Conservation (phyloP, 2,329 filamentous ascomycete species). For the Chaetomium olivaceum region DNA sequence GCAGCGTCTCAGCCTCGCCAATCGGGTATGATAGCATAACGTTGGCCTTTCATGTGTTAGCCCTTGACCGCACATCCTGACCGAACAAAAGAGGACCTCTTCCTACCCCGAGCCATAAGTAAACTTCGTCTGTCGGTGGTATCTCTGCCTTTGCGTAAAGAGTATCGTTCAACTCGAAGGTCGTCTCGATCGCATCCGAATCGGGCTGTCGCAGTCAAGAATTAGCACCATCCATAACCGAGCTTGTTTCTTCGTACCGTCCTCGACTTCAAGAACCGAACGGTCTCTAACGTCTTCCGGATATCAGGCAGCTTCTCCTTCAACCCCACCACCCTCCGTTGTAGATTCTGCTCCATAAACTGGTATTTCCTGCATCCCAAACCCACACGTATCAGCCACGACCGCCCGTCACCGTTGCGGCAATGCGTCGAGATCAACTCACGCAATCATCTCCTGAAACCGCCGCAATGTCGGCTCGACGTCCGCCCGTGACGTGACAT, state of each 20-base stretch:
- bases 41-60: constrained; percentile 66
- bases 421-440: constrained; percentile 36
- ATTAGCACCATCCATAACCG: constrained; percentile 14
- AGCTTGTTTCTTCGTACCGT: constrained; percentile 52
- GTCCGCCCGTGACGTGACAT: constrained; percentile 74
- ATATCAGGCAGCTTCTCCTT: constrained; percentile 98
- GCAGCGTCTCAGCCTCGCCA: constrained; percentile 77
- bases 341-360: constrained; percentile 96
- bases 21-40: constrained; percentile 97
- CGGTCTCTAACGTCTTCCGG: constrained; percentile 90
- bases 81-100: not conserved
- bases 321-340: constrained; percentile 76
- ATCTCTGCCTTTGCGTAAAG: constrained; percentile 86
- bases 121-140: constrained; percentile 83
- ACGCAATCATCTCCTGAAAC: constrained; percentile 95
- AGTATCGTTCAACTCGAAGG: constrained; percentile 95
- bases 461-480: constrained; percentile 78
- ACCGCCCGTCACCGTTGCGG: not conserved
- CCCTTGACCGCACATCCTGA: not conserved
- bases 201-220: constrained; percentile 41
- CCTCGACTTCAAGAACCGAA: constrained; percentile 77
- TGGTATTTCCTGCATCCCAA: constrained; percentile 78
- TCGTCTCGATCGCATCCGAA: constrained; percentile 78
- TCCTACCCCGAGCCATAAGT: constrained; percentile 88
- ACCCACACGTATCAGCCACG: constrained; percentile 16